Base-by-base conservation (phyloP, 257 asterid genomes). In the Scutellaria minor region DNA sequence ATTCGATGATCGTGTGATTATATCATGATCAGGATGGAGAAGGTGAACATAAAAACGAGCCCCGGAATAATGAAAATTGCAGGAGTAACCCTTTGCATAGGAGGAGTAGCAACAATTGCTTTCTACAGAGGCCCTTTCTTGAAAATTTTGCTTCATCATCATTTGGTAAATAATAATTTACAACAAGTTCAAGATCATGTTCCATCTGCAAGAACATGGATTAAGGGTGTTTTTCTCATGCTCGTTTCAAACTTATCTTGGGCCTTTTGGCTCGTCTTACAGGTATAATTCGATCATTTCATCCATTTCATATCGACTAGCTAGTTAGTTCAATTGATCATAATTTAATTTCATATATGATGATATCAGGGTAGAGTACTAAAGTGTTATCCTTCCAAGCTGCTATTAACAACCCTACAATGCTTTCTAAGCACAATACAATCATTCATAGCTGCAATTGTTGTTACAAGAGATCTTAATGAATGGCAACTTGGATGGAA, bases 401-500 rank as follows among this genome's bases (percentile, higher is more conserved):
- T 91, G 65, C 64, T 85, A 27, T 73, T 73, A 80, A 89, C 95
- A 69, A 79, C 94, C 11, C 72, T 89, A 1, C 97, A 89, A 24
- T 89, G 97, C 84, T 66, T 83, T 57, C 35, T 84, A 24, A 91
- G 96, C 72, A 67, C 89, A 50, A 75, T 91, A 9, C 97, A 91
- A 42, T 73, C 96, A 48, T 89, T 89, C 70, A 37, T 89, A 11
- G 81, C 87, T 51, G 96, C 96, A 6, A 66, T 87, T 66, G 78
- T 67, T 76, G 51, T 89, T 24, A 87, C 81, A 41, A 91, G 96
- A 79, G 88, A 91, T 72, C 89, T 84, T 0, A 64, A 47, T 54
- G 77, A 87, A 41, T 91, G 97, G 97, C 77, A 77, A 51, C 96
- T 91, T 72, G 96, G 92, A 64, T 87, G 88, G 88, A 81, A 87